A percentile compares a stretch with the other conserved stretches of the same genome.
Conservation (phyloP, 202 grass and related monocot species). For the Musa balbisiana region DNA sequence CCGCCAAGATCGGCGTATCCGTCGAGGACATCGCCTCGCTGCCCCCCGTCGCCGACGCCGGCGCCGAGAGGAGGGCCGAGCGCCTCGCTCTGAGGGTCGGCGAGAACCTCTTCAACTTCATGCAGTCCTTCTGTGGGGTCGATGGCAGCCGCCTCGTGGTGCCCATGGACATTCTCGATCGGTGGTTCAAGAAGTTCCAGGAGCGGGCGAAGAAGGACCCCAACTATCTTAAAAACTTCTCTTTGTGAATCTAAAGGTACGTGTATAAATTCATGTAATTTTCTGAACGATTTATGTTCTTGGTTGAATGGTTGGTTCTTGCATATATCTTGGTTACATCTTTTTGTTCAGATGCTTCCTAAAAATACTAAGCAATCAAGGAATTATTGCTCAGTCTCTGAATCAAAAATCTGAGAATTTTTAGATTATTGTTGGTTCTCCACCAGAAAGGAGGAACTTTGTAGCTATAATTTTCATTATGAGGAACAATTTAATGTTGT, state of each 20-base stretch:
- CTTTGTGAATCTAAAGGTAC: constrained; percentile 39
- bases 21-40: constrained; percentile 68
- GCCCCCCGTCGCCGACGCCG: constrained; percentile 57
- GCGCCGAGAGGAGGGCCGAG: constrained; percentile 48
- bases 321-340: neutral
- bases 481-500: too few relatives aligned
- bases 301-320: neutral
- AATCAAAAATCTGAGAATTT: too few relatives aligned
- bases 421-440: too few relatives aligned
- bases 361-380: neutral
- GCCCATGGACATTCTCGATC: constrained; percentile 76
- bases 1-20: constrained; percentile 67
- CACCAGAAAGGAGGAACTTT: too few relatives aligned
- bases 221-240: constrained; percentile 63
- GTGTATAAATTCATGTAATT: neutral
- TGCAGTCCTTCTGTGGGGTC: constrained; percentile 89
- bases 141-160: constrained; percentile 85
- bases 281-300: too few relatives aligned
- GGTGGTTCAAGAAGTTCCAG: constrained; percentile 97
- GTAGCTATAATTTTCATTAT: too few relatives aligned
- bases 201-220: constrained; percentile 83
- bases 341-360: neutral
- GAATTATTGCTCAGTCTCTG: neutral
- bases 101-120: constrained; percentile 96
- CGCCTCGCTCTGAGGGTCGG: constrained; percentile 71